A percentile compares a stretch with the other conserved stretches of the same genome.
Evolutionary conservation across 2,329 filamentous ascomycete genomes (phyloP).

Genomic region (Alternaria gansuensis): DNA sequence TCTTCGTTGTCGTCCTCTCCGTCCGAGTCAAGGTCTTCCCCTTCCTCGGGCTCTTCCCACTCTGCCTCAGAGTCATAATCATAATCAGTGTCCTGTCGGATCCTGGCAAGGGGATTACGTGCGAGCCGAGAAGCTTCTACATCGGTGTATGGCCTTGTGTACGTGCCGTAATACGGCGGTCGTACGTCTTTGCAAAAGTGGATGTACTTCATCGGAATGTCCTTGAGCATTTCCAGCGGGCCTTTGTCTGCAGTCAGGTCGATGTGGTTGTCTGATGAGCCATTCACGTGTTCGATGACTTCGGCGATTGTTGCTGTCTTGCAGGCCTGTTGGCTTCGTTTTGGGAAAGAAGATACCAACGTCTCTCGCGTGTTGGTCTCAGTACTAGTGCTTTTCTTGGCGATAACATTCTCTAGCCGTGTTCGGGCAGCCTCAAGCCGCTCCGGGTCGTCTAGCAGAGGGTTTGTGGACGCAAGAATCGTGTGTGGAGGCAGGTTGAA

Average conservation of each 20-base stretch:
- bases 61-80: slow-evolving; percentile 87
- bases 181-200: slow-evolving; percentile 70
- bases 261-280: slow-evolving; percentile 54
- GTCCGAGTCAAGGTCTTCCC: slow-evolving; percentile 71
- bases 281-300: slow-evolving; percentile 57
- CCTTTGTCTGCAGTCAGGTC: slow-evolving; percentile 55
- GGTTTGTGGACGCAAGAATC: slow-evolving; percentile 67
- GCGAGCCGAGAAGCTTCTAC: slow-evolving; percentile 58
- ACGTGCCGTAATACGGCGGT: slow-evolving; percentile 75
- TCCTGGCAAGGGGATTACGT: slow-evolving; percentile 63
- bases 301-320: slow-evolving; percentile 41
- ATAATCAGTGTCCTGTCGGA: slow-evolving; percentile 74
- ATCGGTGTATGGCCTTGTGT: slow-evolving; percentile 66
- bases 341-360: slow-evolving; percentile 32
- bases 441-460: slow-evolving; percentile 42
- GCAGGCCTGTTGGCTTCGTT: slow-evolving; percentile 25
- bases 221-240: slow-evolving; percentile 58
- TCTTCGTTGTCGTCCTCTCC: slow-evolving; percentile 74
- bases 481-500: slow-evolving; percentile 82
- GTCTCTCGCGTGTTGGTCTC: slow-evolving; percentile 29
- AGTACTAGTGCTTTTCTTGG: slow-evolving; percentile 24
- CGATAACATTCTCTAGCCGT: slow-evolving; percentile 41
- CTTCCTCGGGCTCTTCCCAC: slow-evolving; percentile 81
- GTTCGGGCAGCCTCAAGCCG: slow-evolving; percentile 38
- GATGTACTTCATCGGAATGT: slow-evolving; percentile 70